A percentile compares a stretch with the other conserved stretches of the same genome.
Conservation (phyloP, 2,329 filamentous ascomycete genomes). For the Botrytis cinerea region DNA sequence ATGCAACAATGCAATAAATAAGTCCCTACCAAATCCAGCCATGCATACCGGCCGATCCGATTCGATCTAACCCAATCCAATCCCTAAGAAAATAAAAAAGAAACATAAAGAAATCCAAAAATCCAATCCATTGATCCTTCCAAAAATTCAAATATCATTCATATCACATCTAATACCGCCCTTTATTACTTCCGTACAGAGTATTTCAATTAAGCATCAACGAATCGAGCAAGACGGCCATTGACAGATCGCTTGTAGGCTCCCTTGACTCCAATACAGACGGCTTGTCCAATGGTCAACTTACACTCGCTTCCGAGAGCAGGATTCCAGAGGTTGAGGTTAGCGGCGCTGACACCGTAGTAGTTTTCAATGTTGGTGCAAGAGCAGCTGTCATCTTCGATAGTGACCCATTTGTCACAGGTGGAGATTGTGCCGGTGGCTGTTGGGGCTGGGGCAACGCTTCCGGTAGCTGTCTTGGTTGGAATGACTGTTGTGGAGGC, state of each 20-base stretch:
- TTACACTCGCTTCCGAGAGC: slow-evolving; percentile 37
- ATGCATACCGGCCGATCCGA: neutral
- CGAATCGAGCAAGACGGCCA: slow-evolving; percentile 17
- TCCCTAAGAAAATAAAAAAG: neutral
- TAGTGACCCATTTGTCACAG: slow-evolving; percentile 38
- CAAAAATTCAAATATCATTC: neutral
- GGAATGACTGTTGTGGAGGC: neutral
- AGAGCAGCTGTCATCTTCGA: slow-evolving; percentile 5
- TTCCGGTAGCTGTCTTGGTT: slow-evolving; percentile 3
- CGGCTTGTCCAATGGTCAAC: slow-evolving; percentile 35
- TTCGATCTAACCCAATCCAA: neutral
- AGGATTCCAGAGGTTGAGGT: slow-evolving; percentile 42
- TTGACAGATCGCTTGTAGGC: slow-evolving; percentile 10
- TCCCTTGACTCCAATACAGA: slow-evolving; percentile 32
- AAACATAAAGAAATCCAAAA: slow-evolving; percentile 8
- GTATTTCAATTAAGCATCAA: neutral
- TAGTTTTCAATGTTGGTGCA: slow-evolving; percentile 27
- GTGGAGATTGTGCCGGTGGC: slow-evolving; percentile 36
- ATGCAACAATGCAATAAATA: slow-evolving; percentile 3
- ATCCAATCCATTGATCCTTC: neutral
- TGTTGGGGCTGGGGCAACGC: slow-evolving; percentile 26
- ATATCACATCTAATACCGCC: neutral
- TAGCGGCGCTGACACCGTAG: slow-evolving; percentile 32
- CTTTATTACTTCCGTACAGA: too few relatives aligned
- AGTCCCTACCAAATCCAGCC: neutral